A percentile compares a stretch with the other conserved stretches of the same genome.
Evolutionary conservation across 371 early-diverging fungal genomes (phyloP).

Genomic region (Haplosporangium sp.): DNA sequence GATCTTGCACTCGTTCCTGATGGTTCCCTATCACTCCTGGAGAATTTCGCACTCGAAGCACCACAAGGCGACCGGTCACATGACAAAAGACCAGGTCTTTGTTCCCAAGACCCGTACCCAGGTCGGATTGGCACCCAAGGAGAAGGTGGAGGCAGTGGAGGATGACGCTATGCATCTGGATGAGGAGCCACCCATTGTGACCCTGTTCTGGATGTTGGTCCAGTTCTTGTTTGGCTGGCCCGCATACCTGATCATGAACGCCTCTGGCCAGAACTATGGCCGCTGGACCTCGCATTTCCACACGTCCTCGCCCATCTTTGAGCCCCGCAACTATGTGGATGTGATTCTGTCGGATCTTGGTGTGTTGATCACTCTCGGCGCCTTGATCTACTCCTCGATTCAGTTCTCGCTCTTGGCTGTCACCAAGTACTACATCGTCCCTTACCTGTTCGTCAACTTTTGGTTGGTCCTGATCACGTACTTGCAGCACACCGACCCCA

Average conservation of each 20-base stretch:
- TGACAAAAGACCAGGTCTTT: slow-evolving; percentile 91
- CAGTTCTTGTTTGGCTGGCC: slow-evolving; percentile 90
- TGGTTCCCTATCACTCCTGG: slow-evolving; percentile 90
- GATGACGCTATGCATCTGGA: slow-evolving; percentile 58
- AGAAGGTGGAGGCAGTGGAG: slow-evolving; percentile 47
- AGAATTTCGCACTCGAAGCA: slow-evolving; percentile 81
- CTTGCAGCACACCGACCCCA: slow-evolving; percentile 89
- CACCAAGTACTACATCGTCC: slow-evolving; percentile 84
- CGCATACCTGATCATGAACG: slow-evolving; percentile 78
- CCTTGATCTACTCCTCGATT: slow-evolving; percentile 62
- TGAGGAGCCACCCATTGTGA: slow-evolving; percentile 76
- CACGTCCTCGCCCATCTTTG: slow-evolving; percentile 80
- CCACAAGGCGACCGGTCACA: slow-evolving; percentile 86
- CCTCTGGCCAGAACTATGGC: slow-evolving; percentile 77
- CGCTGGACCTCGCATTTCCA: slow-evolving; percentile 88
- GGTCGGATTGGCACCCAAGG: slow-evolving; percentile 59
- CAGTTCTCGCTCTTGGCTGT: slow-evolving; percentile 70
- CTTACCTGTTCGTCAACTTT: slow-evolving; percentile 84
- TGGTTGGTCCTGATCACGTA: slow-evolving; percentile 92
- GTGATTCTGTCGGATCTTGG: slow-evolving; percentile 80
- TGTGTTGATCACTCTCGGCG: slow-evolving; percentile 62
- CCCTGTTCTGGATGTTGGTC: slow-evolving; percentile 65
- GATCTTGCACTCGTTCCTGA: slow-evolving; percentile 82
- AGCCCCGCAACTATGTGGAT: slow-evolving; percentile 70
- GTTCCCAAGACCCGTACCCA: slow-evolving; percentile 76